Evolutionary conservation across 2,329 filamentous ascomycete species (phyloP).

Genomic region (Colletotrichum destructivum): DNA sequence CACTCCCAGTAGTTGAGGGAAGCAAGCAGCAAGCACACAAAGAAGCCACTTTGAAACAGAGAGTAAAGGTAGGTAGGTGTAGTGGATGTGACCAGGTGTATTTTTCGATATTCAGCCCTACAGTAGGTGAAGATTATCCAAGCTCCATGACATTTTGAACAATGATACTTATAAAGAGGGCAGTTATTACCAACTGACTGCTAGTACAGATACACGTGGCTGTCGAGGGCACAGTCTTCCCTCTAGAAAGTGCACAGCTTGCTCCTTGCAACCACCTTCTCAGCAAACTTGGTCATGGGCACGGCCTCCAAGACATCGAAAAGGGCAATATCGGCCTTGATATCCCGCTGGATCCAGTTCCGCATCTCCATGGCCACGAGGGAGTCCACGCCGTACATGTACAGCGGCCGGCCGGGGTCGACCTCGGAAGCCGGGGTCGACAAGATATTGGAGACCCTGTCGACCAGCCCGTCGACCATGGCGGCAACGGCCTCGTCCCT

Average conservation of each 20-base stretch:
- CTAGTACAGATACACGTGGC: too few relatives aligned
- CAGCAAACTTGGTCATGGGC: neutral
- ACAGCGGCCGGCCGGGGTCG: constrained; percentile 46
- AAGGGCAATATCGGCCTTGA: neutral
- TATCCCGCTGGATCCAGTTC: constrained; percentile 8
- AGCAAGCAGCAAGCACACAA: too few relatives aligned
- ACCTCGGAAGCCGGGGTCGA: constrained; percentile 24
- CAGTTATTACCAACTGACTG: too few relatives aligned
- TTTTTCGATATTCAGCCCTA: too few relatives aligned
- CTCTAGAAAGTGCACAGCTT: neutral
- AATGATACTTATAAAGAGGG: too few relatives aligned
- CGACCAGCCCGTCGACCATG: neutral
- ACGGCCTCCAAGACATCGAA: constrained; percentile 4
- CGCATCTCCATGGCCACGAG: constrained; percentile 11
- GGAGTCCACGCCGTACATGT: constrained; percentile 25
- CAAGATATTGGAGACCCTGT: neutral
- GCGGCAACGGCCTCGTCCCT: neutral
- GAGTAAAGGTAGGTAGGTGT: too few relatives aligned
- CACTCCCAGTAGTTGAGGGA: too few relatives aligned
- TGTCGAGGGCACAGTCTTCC: too few relatives aligned
- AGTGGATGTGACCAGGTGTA: too few relatives aligned
- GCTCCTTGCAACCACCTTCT: neutral
- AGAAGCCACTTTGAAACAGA: too few relatives aligned
- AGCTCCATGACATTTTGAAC: too few relatives aligned
- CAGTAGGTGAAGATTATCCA: too few relatives aligned